phyloP scores from a whole-genome alignment of 1,284 basidiomycete genomes.

The Apiotrichum montevideense region DNA sequence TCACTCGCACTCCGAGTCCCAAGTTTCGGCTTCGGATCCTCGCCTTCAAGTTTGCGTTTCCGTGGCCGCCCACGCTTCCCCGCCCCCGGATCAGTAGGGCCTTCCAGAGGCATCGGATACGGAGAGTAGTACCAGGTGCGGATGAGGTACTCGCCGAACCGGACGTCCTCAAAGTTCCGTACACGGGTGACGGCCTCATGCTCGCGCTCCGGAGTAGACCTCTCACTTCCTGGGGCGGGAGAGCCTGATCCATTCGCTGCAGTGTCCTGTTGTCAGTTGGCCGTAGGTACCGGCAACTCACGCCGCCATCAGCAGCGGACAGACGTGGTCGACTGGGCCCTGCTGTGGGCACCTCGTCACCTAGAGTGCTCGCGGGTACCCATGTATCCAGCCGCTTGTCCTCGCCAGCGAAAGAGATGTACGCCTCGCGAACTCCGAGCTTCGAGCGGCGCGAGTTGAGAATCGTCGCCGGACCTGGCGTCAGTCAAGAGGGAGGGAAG shows the following conservation, averaged over 20 bases:
- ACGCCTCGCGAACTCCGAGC: slow-evolving; percentile 26
- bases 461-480: slow-evolving; percentile 23
- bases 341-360: slow-evolving; percentile 15
- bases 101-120: slow-evolving; percentile 59
- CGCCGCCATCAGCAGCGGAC: too few relatives aligned
- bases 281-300: too few relatives aligned
- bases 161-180: slow-evolving; percentile 46
- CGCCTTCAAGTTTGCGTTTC: neutral
- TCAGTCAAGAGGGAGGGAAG: neutral
- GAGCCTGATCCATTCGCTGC: too few relatives aligned
- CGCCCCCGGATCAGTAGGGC: slow-evolving; percentile 50
- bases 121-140: slow-evolving; percentile 70
- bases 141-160: slow-evolving; percentile 43
- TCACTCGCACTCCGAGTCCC: slow-evolving; percentile 57
- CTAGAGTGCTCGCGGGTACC: slow-evolving; percentile 51
- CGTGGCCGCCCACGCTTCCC: neutral
- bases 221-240: neutral
- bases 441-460: slow-evolving; percentile 21
- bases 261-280: too few relatives aligned
- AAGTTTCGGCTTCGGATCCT: neutral
- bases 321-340: slow-evolving; percentile 4
- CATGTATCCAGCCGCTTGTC: slow-evolving; percentile 75
- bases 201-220: slow-evolving; percentile 36
- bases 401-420: slow-evolving; percentile 36
- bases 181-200: slow-evolving; percentile 39